Percentiles rank a stretch among this genome's conserved stretches.
phyloP scores from a whole-genome alignment of 1,284 basidiomycete species.

The Malassezia caprae region DNA sequence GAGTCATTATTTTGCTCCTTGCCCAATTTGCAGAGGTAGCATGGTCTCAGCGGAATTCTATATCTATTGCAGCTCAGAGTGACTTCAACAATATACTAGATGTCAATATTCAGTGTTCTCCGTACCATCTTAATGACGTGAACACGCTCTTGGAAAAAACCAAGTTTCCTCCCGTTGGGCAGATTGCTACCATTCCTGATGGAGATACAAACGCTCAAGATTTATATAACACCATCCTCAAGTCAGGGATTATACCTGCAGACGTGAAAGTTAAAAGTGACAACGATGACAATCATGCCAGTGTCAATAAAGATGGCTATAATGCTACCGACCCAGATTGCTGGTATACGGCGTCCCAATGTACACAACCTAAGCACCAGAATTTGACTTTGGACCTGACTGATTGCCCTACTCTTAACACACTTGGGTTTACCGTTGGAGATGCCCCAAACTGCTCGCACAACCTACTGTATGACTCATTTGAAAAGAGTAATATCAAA shows the following conservation, averaged over 20 bases:
- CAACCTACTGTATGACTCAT: conserved; percentile 21
- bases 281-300: background rate
- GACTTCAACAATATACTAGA: conserved; percentile 22
- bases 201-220: conserved; percentile 48
- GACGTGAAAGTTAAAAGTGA: conserved; percentile 23
- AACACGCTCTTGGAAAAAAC: background rate
- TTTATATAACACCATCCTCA: conserved; percentile 34
- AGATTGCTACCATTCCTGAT: conserved; percentile 47
- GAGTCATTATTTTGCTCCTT: background rate
- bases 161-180: conserved; percentile 41
- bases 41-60: background rate
- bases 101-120: conserved; percentile 26
- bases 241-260: conserved; percentile 43
- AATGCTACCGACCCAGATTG: conserved; percentile 35
- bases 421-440: conserved; percentile 35
- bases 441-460: conserved; percentile 37
- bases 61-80: conserved; percentile 21
- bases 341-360: conserved; percentile 33
- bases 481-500: conserved; percentile 14
- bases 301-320: background rate
- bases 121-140: conserved; percentile 27
- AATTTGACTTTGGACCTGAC: conserved; percentile 46
- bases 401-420: conserved; percentile 49
- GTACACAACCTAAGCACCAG: conserved; percentile 38
- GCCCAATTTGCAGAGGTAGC: background rate